phyloP scores from a whole-genome alignment of 441 rosid genomes.

The Theobroma grandiflorum region DNA sequence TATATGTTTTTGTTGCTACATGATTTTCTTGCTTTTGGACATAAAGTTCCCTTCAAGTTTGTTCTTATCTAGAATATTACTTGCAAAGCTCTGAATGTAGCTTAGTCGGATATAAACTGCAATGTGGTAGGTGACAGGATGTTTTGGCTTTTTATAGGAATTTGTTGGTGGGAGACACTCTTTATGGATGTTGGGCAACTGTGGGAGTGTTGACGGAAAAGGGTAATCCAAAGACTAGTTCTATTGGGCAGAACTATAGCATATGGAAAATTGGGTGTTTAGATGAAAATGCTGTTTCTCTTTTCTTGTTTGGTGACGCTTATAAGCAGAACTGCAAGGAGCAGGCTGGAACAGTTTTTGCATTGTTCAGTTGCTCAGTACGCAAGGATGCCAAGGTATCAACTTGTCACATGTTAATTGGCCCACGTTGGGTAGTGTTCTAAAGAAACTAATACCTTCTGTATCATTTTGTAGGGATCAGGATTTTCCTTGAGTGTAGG shows the following conservation, averaged over 20 bases:
- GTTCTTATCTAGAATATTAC: conserved; percentile 5
- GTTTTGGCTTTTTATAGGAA: conserved; percentile 54
- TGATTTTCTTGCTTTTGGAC: conserved; percentile 1
- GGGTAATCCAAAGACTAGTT: conserved; percentile 77
- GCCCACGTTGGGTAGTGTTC: conserved; percentile 2
- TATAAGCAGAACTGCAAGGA: conserved; percentile 61
- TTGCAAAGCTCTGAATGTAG: conserved; percentile 19
- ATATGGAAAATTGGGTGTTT: conserved; percentile 85
- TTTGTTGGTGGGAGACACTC: conserved; percentile 72
- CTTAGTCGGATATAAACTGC: conserved; percentile 1
- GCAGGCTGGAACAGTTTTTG: conserved; percentile 80
- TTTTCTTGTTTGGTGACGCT: conserved; percentile 95
- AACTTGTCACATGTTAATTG: conserved; percentile 24
- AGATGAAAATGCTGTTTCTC: conserved; percentile 65
- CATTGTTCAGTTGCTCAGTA: conserved; percentile 71
- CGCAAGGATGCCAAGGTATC: conserved; percentile 73
- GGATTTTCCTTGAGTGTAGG: conserved; percentile 81
- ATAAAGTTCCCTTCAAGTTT: conserved; percentile 3
- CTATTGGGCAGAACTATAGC: conserved; percentile 73
- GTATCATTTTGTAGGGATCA: conserved; percentile 56
- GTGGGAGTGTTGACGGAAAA: conserved; percentile 83
- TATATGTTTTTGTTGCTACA: not conserved
- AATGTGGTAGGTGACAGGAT: conserved; percentile 18
- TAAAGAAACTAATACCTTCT: conserved; percentile 6
- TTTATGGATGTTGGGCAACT: conserved; percentile 93